Percentiles rank a stretch among this genome's conserved stretches.
These are phyloP conservation scores for Shiraia bambusicola DNA, from an alignment of 2,329 filamentous ascomycete species.

Conservation along the genomic window DNA sequence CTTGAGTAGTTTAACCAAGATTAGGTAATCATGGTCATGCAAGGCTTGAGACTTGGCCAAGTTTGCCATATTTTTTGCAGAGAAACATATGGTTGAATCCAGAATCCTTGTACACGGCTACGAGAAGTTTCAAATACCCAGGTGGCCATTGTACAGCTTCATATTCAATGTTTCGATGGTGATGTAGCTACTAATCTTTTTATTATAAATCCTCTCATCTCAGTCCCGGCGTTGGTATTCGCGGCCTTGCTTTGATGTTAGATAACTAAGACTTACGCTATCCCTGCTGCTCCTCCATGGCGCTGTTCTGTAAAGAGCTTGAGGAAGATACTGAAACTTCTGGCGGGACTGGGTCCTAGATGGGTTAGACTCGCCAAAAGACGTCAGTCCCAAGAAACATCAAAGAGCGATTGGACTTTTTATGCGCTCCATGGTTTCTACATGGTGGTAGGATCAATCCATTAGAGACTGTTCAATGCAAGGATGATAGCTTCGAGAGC, in stretches of 20 bases:
- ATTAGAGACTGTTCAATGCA: too few relatives aligned
- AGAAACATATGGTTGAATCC: too few relatives aligned
- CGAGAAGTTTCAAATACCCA: too few relatives aligned
- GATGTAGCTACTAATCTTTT: neutral
- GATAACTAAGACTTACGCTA: conserved; percentile 85
- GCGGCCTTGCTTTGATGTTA: conserved; percentile 71
- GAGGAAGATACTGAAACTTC: conserved; percentile 37
- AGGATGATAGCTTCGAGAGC: too few relatives aligned
- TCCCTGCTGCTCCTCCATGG: conserved; percentile 76
- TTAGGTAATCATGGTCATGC: conserved; percentile 34
- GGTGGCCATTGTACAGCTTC: too few relatives aligned
- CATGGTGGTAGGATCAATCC: too few relatives aligned
- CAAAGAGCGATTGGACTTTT: conserved; percentile 32
- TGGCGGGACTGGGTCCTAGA: too few relatives aligned
- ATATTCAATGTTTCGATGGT: too few relatives aligned
- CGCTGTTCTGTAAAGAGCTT: conserved; percentile 50
- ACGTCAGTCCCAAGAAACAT: conserved; percentile 27
- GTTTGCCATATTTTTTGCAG: too few relatives aligned
- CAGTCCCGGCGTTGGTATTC: neutral
- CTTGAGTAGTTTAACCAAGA: too few relatives aligned
- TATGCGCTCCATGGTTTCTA: conserved; percentile 25
- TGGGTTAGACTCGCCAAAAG: conserved; percentile 26
- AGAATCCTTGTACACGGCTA: too few relatives aligned
- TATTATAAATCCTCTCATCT: neutral
- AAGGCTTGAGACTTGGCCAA: too few relatives aligned